Conservation (phyloP, 805 yeast genomes). For the Ogataea saltuana region DNA sequence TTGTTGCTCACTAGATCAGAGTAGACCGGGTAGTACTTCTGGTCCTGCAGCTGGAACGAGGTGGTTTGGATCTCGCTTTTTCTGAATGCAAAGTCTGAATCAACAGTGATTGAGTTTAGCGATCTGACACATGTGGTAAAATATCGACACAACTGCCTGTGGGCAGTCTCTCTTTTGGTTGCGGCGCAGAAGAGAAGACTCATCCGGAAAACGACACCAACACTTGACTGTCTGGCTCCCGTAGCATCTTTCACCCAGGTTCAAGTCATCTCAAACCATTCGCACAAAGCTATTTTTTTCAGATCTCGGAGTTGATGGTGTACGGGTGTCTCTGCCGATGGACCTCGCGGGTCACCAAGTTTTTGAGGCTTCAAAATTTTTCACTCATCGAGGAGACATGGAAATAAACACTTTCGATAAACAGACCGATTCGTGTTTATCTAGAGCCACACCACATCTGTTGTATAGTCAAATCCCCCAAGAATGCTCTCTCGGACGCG, state of each 20-base stretch:
- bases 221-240: too few species aligned
- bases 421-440: not conserved
- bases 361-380: constrained; percentile 13
- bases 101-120: constrained; percentile 22
- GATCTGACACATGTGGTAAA: not conserved
- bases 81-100: constrained; percentile 37
- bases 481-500: constrained; percentile 1
- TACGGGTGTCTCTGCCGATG: constrained; percentile 4
- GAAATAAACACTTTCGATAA: constrained; percentile 2
- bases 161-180: too few species aligned
- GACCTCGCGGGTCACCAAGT: not conserved
- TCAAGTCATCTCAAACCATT: too few species aligned
- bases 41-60: constrained; percentile 22
- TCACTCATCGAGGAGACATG: constrained; percentile 12
- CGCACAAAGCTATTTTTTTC: too few species aligned
- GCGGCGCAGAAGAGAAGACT: too few species aligned
- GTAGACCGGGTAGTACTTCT: constrained; percentile 29
- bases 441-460: not conserved
- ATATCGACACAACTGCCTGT: too few species aligned
- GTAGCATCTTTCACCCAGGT: too few species aligned
- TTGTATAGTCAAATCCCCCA: not conserved
- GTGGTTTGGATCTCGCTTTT: constrained; percentile 22
- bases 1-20: constrained; percentile 9
- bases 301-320: too few species aligned
- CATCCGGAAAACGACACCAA: too few species aligned